Conservation (phyloP, 2,329 filamentous ascomycete species). For the Aspergillus fructus region DNA sequence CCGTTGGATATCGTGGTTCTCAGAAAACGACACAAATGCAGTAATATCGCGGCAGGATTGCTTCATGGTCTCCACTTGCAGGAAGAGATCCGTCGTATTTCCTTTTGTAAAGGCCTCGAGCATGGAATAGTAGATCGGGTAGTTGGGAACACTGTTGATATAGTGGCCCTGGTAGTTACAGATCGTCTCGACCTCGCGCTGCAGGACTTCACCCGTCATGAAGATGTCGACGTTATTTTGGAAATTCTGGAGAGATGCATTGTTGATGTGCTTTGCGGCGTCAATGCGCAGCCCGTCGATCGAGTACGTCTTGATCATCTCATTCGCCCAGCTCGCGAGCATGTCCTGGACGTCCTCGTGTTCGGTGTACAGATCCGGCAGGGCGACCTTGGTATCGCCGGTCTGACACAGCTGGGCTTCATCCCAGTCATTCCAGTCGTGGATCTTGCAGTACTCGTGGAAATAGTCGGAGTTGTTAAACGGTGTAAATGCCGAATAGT, state of each 20-base stretch:
- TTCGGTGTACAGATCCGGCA: slow-evolving; percentile 51
- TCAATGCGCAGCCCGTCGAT: slow-evolving; percentile 54
- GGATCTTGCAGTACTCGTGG: slow-evolving; percentile 30
- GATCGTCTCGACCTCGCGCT: slow-evolving; percentile 37
- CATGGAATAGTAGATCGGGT: slow-evolving; percentile 41
- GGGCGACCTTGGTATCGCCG: slow-evolving; percentile 47
- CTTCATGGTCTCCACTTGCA: slow-evolving; percentile 26
- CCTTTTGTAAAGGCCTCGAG: slow-evolving; percentile 33
- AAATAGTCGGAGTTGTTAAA: slow-evolving; percentile 28
- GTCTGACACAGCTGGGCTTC: slow-evolving; percentile 51
- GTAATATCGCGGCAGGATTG: slow-evolving; percentile 41
- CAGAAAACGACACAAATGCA: slow-evolving; percentile 53
- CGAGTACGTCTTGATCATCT: slow-evolving; percentile 44
- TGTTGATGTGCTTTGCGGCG: slow-evolving; percentile 48
- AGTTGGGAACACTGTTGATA: slow-evolving; percentile 49
- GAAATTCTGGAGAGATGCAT: slow-evolving; percentile 42
- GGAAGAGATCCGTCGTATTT: slow-evolving; percentile 28
- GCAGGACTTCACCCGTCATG: slow-evolving; percentile 48
- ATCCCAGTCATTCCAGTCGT: slow-evolving; percentile 34
- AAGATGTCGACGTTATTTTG: slow-evolving; percentile 39
- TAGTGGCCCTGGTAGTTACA: slow-evolving; percentile 42
- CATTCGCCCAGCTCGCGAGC: slow-evolving; percentile 42
- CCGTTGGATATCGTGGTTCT: slow-evolving; percentile 60
- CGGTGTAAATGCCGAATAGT: slow-evolving; percentile 26
- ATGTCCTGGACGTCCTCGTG: slow-evolving; percentile 39